Evolutionary conservation across 2,329 filamentous ascomycete genomes (phyloP), one percentile per base, ranked within the genome.

Genomic region (Acephala macrosclerotiorum): DNA sequence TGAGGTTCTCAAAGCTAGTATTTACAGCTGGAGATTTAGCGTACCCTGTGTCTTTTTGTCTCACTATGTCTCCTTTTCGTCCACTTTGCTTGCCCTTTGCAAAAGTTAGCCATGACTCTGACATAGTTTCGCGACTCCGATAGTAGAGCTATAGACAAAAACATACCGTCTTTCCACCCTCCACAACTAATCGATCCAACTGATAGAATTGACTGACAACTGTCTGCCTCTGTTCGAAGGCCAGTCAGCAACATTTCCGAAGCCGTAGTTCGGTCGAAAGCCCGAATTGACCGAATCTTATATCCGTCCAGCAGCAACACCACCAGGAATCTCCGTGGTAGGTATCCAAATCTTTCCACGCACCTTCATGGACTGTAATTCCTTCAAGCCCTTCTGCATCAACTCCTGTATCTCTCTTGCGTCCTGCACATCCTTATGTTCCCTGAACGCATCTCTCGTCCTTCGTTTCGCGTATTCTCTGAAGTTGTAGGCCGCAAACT

Each of bases 401-500:
- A 97, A 82, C 79, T 97, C 94, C 80, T 98, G 94, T 78, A 97
- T 85, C 80, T 85, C 84, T 69, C 93, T 85, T 71, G 88, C 85
- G 76, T 97, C 96, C 55, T 87, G 82, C 74, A 93, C 90, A 63
- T 80, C 77, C 79, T 88, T 86, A 79, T 96, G 86, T 78, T 97
- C 93, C 74, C 91, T 87, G 80, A 98, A 99, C 4, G 93, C 90
- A 83, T 98, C 96, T 78, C 87, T 87, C 77, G 96, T 97, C 79
- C 95, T 88, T 77, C 96, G 90, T 80, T 90, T 91, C 61, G 96
- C 94, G 80, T 99, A 99, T 79, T 97, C 95, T 81, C 96, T 89
- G 85, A 97, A 99, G 82, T 98, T 99, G 84, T 98, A 99, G 73
- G 91, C 89, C 68, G 93, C 88, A 80, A 99, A 98, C 76, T 97